Conservation (phyloP, 768 basidiomycete genomes). For the Trametes coccinea region DNA sequence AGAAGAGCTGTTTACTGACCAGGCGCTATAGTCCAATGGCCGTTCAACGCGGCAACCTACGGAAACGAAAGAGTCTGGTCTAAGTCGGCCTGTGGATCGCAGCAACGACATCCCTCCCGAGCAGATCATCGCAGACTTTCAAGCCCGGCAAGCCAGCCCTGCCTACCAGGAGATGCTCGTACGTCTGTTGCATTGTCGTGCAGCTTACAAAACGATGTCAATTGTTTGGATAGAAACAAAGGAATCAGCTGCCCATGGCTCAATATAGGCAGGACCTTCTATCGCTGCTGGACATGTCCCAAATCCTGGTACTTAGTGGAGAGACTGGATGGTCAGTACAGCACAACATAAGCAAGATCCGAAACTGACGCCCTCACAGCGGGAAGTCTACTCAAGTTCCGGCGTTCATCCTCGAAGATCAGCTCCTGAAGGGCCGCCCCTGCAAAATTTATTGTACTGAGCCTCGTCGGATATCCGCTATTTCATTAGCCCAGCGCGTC, state of each 20-base stretch:
- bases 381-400: conserved; percentile 98
- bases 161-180: conserved; percentile 91
- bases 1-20: background rate
- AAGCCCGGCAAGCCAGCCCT: conserved; percentile 56
- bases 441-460: conserved; percentile 97
- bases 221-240: conserved; percentile 52
- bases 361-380: conserved; percentile 39
- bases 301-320: conserved; percentile 85
- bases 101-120: conserved; percentile 38
- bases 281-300: conserved; percentile 65
- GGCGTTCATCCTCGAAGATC: conserved; percentile 89
- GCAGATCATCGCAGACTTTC: conserved; percentile 59
- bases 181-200: conserved; percentile 30
- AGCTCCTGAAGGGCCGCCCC: conserved; percentile 72
- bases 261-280: conserved; percentile 75
- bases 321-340: conserved; percentile 66
- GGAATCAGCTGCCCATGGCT: conserved; percentile 85
- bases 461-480: conserved; percentile 92
- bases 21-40: background rate
- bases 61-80: conserved; percentile 21
- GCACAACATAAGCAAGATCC: conserved; percentile 39
- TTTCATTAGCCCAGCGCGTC: conserved; percentile 93
- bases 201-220: too few species aligned
- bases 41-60: conserved; percentile 6
- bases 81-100: background rate